Evolutionary conservation across 805 yeast genomes (phyloP).

Genomic region (Candida pini): DNA sequence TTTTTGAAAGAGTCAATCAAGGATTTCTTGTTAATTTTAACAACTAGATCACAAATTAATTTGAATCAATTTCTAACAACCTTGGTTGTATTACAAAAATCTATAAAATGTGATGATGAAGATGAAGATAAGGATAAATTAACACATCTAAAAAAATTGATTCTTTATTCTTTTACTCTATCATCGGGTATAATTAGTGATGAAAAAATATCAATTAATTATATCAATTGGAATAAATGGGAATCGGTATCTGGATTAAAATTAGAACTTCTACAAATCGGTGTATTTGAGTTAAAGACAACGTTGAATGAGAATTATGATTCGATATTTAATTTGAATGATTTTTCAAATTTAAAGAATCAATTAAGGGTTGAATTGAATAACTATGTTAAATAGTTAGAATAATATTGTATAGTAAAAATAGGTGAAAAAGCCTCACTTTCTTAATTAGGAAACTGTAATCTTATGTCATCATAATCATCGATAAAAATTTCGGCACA

Average conservation of each 20-base stretch:
- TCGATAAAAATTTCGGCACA: too few relatives aligned
- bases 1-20: not conserved
- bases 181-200: constrained; percentile 2
- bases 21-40: constrained; percentile 2
- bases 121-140: not conserved
- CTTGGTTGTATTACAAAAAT: constrained; percentile 8
- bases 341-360: constrained; percentile 7
- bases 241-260: not conserved
- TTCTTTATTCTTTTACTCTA: constrained; percentile 10
- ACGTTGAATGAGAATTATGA: not conserved
- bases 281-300: not conserved
- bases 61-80: constrained; percentile 5
- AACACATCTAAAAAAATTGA: constrained; percentile 4
- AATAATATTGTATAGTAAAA: too few relatives aligned
- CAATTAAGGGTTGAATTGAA: constrained; percentile 12
- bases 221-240: not conserved
- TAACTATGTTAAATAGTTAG: constrained; percentile 16
- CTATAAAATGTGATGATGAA: not conserved
- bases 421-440: too few relatives aligned
- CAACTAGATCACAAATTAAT: constrained; percentile 2
- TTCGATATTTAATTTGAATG: constrained; percentile 2
- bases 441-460: too few relatives aligned
- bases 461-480: too few relatives aligned
- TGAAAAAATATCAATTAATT: not conserved
- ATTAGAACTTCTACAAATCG: not conserved